Percentiles rank a stretch among this genome's conserved stretches.
phyloP scores from a whole-genome alignment of 805 yeast genomes.

The Spathaspora boniae region DNA sequence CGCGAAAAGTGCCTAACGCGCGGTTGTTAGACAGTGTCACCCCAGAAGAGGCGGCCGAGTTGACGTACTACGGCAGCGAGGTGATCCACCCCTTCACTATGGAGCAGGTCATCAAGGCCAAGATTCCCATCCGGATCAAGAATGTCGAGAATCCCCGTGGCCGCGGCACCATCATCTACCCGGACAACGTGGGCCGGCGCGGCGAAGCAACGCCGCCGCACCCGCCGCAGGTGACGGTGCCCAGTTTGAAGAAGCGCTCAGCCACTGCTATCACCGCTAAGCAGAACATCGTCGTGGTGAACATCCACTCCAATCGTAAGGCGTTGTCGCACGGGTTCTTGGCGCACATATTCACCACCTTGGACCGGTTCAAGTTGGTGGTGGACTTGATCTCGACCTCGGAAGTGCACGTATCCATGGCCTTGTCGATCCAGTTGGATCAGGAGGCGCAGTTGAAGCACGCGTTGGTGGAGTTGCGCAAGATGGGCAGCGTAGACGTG shows the following conservation, averaged over 20 bases:
- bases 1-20: conserved; percentile 90
- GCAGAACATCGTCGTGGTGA: conserved; percentile 84
- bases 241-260: conserved; percentile 50
- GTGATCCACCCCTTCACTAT: conserved; percentile 98
- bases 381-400: conserved; percentile 96
- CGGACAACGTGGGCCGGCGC: conserved; percentile 78
- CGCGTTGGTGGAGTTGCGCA: conserved; percentile 75
- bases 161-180: conserved; percentile 89
- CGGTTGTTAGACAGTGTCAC: conserved; percentile 82
- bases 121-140: conserved; percentile 93
- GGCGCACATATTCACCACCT: conserved; percentile 82
- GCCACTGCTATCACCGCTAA: conserved; percentile 97
- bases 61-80: conserved; percentile 96
- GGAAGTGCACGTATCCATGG: conserved; percentile 98
- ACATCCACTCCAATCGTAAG: conserved; percentile 91
- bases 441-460: conserved; percentile 61
- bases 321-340: conserved; percentile 92
- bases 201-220: conserved; percentile 94
- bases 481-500: conserved; percentile 85
- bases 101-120: conserved; percentile 97
- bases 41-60: conserved; percentile 98
- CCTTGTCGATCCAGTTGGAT: conserved; percentile 70
- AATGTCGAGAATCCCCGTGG: conserved; percentile 95
- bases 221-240: conserved; percentile 72
- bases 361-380: conserved; percentile 80